These are phyloP conservation scores for Ophiostoma pallidulum DNA, from an alignment of 2,329 filamentous ascomycete genomes.

Conservation along the genomic window DNA sequence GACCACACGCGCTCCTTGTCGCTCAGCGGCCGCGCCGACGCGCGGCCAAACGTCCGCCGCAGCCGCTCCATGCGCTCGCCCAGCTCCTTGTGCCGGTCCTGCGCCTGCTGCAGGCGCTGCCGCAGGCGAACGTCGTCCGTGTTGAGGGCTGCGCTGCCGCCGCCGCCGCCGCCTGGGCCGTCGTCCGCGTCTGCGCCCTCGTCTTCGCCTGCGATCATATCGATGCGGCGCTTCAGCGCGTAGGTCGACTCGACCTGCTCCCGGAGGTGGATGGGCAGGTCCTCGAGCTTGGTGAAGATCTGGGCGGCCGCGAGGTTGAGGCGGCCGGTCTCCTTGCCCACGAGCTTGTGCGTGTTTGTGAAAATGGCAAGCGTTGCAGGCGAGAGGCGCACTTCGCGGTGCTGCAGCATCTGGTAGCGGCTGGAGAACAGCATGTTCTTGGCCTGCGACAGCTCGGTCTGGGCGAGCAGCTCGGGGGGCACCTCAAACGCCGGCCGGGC, in stretches of 20 bases:
- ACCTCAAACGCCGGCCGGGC: constrained; percentile 26
- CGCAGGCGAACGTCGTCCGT: constrained; percentile 49
- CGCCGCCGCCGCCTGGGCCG: constrained; percentile 28
- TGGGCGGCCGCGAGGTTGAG: constrained; percentile 63
- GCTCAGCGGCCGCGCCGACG: constrained; percentile 43
- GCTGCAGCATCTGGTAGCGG: constrained; percentile 49
- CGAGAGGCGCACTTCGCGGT: constrained; percentile 60
- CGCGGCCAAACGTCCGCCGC: constrained; percentile 39
- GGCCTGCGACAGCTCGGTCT: constrained; percentile 33
- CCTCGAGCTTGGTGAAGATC: constrained; percentile 61
- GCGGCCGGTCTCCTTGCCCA: constrained; percentile 59
- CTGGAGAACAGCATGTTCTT: constrained; percentile 44
- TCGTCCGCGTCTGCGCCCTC: constrained; percentile 14
- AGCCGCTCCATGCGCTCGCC: constrained; percentile 51
- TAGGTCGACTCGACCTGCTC: constrained; percentile 59
- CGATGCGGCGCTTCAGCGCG: constrained; percentile 56
- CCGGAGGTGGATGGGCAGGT: constrained; percentile 56
- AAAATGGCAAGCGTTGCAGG: constrained; percentile 62
- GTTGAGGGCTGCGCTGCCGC: too few species aligned
- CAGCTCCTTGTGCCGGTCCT: constrained; percentile 47
- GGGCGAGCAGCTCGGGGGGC: constrained; percentile 15
- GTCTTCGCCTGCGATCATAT: constrained; percentile 54
- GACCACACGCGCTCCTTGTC: constrained; percentile 50
- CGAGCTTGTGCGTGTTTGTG: constrained; percentile 61
- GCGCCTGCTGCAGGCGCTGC: constrained; percentile 44